These are phyloP conservation scores for Notholithocarpus densiflorus DNA, from an alignment of 306 rosid species.

Conservation along the genomic window DNA sequence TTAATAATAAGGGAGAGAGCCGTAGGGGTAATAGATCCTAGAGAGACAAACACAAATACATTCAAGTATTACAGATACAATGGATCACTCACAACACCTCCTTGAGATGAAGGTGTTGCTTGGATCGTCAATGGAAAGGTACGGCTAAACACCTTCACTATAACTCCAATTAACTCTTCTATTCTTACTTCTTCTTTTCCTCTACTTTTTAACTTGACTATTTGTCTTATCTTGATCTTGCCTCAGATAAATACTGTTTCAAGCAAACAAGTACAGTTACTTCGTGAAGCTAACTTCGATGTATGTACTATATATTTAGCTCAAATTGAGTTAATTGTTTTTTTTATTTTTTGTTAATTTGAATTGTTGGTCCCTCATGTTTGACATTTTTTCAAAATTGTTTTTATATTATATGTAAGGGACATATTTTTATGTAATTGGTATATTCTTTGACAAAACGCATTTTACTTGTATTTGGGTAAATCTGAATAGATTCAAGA, in stretches of 20 bases:
- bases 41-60: slow-evolving; percentile 25
- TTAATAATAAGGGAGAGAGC: slow-evolving; percentile 19
- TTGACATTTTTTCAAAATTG: too few relatives aligned
- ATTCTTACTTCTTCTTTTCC: background rate
- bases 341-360: background rate
- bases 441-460: too few relatives aligned
- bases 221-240: background rate
- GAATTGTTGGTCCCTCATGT: too few relatives aligned
- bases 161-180: background rate
- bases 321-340: background rate
- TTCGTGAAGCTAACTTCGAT: background rate
- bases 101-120: slow-evolving; percentile 69
- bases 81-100: slow-evolving; percentile 77
- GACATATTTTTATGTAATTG: too few relatives aligned
- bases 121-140: slow-evolving; percentile 68
- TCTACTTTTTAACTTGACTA: too few relatives aligned
- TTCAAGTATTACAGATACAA: slow-evolving; percentile 54
- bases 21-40: slow-evolving; percentile 49
- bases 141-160: background rate
- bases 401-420: too few relatives aligned
- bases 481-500: too few relatives aligned
- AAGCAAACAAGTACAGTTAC: background rate
- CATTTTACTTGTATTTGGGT: too few relatives aligned
- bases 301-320: background rate
- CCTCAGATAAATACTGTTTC: slow-evolving; percentile 44